These are phyloP conservation scores for Rhizoctonia solani DNA, from an alignment of 1,284 basidiomycete species.

Conservation along the genomic window DNA sequence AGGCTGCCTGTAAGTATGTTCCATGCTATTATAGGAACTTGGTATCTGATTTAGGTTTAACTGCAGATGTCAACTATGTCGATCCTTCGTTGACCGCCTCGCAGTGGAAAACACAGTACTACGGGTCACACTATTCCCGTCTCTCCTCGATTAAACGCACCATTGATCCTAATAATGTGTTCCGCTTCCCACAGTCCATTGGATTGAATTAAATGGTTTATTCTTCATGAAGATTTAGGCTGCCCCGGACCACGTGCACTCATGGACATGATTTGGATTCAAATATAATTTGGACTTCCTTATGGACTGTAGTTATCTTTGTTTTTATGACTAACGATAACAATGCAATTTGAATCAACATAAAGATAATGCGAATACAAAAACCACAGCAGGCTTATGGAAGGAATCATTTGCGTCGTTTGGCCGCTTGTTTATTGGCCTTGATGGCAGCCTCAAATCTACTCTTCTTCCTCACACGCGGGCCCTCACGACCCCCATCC, in stretches of 20 bases:
- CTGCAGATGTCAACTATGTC: conserved; percentile 38
- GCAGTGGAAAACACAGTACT: conserved; percentile 38
- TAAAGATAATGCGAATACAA: background rate
- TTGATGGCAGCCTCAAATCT: conserved; percentile 78
- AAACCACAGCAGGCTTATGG: background rate
- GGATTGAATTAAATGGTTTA: conserved; percentile 3
- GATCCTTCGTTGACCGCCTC: conserved; percentile 36
- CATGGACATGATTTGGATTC: background rate
- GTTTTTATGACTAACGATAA: background rate
- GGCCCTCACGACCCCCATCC: conserved; percentile 47
- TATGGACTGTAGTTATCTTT: background rate
- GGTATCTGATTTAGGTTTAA: background rate
- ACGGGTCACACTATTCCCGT: conserved; percentile 35
- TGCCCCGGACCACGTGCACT: background rate
- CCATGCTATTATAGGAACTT: background rate
- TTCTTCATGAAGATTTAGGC: background rate
- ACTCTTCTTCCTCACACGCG: conserved; percentile 63
- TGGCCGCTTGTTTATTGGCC: conserved; percentile 40
- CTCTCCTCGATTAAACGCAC: conserved; percentile 35
- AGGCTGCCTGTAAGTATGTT: conserved; percentile 36
- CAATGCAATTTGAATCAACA: background rate
- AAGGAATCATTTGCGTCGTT: conserved; percentile 3
- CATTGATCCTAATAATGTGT: conserved; percentile 38
- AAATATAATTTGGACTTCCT: background rate
- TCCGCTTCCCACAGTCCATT: conserved; percentile 39